Percentiles rank a stretch among this genome's conserved stretches.
Evolutionary conservation across 768 basidiomycete species (phyloP).

Genomic region (Hygrocybe punicea): DNA sequence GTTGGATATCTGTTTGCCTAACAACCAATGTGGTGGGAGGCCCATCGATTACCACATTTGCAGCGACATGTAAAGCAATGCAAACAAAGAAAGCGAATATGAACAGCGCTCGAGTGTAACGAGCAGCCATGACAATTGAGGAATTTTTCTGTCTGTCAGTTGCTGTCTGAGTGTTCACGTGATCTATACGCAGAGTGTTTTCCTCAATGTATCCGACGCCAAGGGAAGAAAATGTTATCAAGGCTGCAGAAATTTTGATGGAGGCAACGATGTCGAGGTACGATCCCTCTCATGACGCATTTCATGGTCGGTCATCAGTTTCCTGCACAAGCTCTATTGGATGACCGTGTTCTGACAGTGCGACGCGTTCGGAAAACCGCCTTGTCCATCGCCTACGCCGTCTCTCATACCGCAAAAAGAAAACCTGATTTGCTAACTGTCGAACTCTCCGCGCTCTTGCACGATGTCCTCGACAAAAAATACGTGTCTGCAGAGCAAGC

Average conservation of each 20-base stretch:
- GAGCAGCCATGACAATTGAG: not conserved
- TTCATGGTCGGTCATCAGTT: constrained; percentile 56
- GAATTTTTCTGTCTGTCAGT: not conserved
- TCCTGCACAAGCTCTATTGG: not conserved
- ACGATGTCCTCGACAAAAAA: constrained; percentile 86
- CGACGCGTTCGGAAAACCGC: constrained; percentile 80
- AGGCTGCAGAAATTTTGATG: constrained; percentile 68
- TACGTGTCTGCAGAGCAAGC: constrained; percentile 59
- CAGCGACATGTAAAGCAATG: not conserved
- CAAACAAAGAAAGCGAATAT: not conserved
- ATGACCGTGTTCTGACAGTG: constrained; percentile 45
- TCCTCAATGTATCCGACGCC: constrained; percentile 47
- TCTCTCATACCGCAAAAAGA: constrained; percentile 26
- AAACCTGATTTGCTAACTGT: constrained; percentile 70
- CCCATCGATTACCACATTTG: not conserved
- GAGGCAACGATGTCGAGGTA: constrained; percentile 68
- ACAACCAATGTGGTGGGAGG: constrained; percentile 19
- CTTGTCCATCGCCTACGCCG: constrained; percentile 55
- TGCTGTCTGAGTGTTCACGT: not conserved
- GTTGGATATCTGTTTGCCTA: constrained; percentile 37
- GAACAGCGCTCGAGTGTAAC: not conserved
- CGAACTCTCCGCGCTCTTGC: constrained; percentile 84
- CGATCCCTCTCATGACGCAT: constrained; percentile 77
- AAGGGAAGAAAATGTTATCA: constrained; percentile 50
- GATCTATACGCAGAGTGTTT: no score